Percentiles rank a stretch among this genome's conserved stretches.
Evolutionary conservation across 192 early-diverging fungal species (phyloP).

Genomic region (Geranomyces michiganensis): DNA sequence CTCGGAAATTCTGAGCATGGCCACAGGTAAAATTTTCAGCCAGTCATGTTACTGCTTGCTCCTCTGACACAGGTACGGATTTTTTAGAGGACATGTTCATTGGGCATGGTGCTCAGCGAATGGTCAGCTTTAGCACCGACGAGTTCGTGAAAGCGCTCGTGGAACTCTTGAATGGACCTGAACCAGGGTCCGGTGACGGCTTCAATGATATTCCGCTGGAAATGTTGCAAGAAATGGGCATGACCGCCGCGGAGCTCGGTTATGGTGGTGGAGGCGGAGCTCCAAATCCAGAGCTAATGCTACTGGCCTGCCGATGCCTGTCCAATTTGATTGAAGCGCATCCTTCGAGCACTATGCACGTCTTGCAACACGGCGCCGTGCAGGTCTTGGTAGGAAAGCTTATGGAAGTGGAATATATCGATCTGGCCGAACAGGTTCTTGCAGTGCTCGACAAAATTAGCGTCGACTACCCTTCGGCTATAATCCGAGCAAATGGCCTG

Average conservation of each 20-base stretch:
- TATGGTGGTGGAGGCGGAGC: conserved; percentile 32
- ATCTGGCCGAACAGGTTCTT: conserved; percentile 88
- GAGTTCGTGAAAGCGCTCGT: conserved; percentile 72
- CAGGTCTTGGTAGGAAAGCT: conserved; percentile 75
- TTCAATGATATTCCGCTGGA: conserved; percentile 33
- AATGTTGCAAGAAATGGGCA: conserved; percentile 39
- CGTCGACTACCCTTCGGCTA: conserved; percentile 67
- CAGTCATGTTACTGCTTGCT: conserved; percentile 44
- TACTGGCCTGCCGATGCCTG: conserved; percentile 88
- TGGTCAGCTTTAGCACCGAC: conserved; percentile 61
- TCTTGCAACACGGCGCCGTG: conserved; percentile 72
- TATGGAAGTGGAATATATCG: conserved; percentile 86
- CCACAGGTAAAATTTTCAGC: conserved; percentile 64
- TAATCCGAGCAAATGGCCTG: conserved; percentile 75
- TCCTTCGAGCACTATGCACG: conserved; percentile 63
- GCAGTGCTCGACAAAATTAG: conserved; percentile 77
- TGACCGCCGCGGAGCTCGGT: conserved; percentile 44
- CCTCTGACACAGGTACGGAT: no score
- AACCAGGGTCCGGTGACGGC: conserved; percentile 9
- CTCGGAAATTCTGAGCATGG: conserved; percentile 73
- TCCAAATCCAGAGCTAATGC: conserved; percentile 74
- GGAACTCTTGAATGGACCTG: conserved; percentile 57
- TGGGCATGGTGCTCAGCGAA: conserved; percentile 38
- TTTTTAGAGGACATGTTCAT: conserved; percentile 54
- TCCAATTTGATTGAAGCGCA: conserved; percentile 89